Conservation (phyloP, 2,329 filamentous ascomycete genomes). For the Colletotrichum tofieldiae region DNA sequence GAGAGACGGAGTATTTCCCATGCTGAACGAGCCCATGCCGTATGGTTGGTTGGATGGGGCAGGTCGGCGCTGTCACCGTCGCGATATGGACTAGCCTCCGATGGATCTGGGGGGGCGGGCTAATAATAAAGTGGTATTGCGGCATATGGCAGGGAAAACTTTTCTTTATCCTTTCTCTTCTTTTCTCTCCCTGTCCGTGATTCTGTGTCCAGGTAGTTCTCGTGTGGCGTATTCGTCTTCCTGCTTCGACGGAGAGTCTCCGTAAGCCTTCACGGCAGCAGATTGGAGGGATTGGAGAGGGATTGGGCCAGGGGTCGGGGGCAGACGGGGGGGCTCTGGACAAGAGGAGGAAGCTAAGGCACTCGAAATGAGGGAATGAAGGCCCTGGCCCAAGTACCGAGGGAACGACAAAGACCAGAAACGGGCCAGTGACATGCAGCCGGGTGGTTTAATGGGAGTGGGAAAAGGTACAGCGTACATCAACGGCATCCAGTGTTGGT, state of each 20-base stretch:
- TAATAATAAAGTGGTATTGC: slow-evolving; percentile 15
- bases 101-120: not conserved
- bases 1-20: not conserved
- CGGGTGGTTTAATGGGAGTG: not conserved
- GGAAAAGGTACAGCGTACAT: slow-evolving; percentile 27
- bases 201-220: not conserved
- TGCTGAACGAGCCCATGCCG: not conserved
- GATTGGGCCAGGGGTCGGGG: slow-evolving; percentile 10
- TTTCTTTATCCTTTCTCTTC: not conserved
- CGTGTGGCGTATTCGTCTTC: slow-evolving; percentile 18
- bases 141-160: not conserved
- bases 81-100: slow-evolving; percentile 8
- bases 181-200: not conserved
- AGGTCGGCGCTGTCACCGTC: slow-evolving; percentile 3
- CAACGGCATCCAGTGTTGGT: slow-evolving; percentile 3
- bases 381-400: slow-evolving; percentile 3
- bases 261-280: slow-evolving; percentile 3
- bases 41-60: slow-evolving; percentile 13
- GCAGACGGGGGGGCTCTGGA: not conserved
- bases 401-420: slow-evolving; percentile 19
- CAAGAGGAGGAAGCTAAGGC: not conserved
- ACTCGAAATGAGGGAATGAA: slow-evolving; percentile 8
- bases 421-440: slow-evolving; percentile 7
- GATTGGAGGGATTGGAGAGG: slow-evolving; percentile 3
- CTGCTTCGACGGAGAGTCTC: slow-evolving; percentile 2